Evolutionary conservation across 345 rosid genomes (phyloP).

Genomic region (Eucalyptus leucophloia): DNA sequence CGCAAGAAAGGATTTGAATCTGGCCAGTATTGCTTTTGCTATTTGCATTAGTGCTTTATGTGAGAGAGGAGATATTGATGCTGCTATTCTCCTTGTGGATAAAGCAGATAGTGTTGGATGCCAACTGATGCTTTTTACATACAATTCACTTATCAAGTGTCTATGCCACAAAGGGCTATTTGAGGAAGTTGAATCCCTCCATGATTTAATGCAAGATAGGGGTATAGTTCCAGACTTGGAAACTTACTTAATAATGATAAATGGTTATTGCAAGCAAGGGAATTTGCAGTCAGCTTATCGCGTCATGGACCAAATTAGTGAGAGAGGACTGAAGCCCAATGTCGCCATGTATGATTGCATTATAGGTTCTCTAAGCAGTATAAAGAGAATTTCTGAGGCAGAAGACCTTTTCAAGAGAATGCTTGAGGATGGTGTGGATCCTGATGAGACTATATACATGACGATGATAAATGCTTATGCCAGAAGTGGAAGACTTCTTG

Average conservation of each 20-base stretch:
- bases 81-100: conserved; percentile 24
- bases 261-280: conserved; percentile 34
- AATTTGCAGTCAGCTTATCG: conserved; percentile 26
- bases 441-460: conserved; percentile 52
- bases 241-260: conserved; percentile 43
- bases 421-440: conserved; percentile 49
- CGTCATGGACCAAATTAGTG: conserved; percentile 35
- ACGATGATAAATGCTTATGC: conserved; percentile 65
- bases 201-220: conserved; percentile 27
- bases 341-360: conserved; percentile 54
- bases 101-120: conserved; percentile 38
- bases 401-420: conserved; percentile 46
- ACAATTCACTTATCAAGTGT: conserved; percentile 48
- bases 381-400: conserved; percentile 33
- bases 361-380: conserved; percentile 31
- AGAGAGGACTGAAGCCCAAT: conserved; percentile 39
- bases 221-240: conserved; percentile 34
- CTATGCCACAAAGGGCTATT: conserved; percentile 28
- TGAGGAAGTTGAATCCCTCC: conserved; percentile 20
- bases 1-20: conserved; percentile 11
- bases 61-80: conserved; percentile 15
- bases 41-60: conserved; percentile 52
- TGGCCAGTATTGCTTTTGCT: conserved; percentile 36
- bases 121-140: conserved; percentile 34
- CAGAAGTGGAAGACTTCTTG: conserved; percentile 20